Percentiles rank a stretch among this genome's conserved stretches.
phyloP scores from a whole-genome alignment of 257 asterid genomes.

The Lavandula angustifolia region DNA sequence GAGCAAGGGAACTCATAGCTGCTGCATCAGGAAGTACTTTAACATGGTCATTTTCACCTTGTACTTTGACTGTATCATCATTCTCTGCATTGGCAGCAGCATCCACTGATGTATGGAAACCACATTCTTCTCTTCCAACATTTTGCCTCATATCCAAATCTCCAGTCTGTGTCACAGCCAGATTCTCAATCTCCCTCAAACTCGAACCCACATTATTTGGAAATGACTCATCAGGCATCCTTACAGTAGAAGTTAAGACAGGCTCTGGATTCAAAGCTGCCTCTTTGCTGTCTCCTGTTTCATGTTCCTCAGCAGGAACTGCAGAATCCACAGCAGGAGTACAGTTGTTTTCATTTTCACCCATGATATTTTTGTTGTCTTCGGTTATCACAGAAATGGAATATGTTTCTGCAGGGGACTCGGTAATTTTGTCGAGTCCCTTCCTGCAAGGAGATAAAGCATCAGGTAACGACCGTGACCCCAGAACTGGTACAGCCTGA shows the following conservation, averaged over 20 bases:
- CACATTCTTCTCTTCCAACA: constrained; percentile 8
- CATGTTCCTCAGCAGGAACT: constrained; percentile 17
- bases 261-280: constrained; percentile 29
- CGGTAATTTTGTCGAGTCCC: constrained; percentile 27
- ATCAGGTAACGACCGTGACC: background rate
- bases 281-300: constrained; percentile 23
- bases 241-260: constrained; percentile 23
- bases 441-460: constrained; percentile 23
- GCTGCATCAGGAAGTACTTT: constrained; percentile 16
- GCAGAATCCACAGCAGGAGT: constrained; percentile 27
- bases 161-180: constrained; percentile 10
- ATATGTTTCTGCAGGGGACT: constrained; percentile 27
- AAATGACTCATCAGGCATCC: constrained; percentile 21
- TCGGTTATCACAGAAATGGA: constrained; percentile 12
- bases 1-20: constrained; percentile 18
- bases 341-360: constrained; percentile 30
- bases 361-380: constrained; percentile 28
- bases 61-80: constrained; percentile 15
- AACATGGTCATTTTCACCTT: constrained; percentile 24
- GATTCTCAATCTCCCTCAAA: constrained; percentile 19
- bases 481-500: background rate
- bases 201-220: constrained; percentile 21
- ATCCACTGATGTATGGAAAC: constrained; percentile 17
- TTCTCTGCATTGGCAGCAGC: constrained; percentile 13
- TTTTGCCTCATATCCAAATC: background rate